A percentile compares a stretch with the other conserved stretches of the same genome.
These are phyloP conservation scores for Nitzschia inconspicua DNA, from an alignment of 108 stramenopile species.

Conservation along the genomic window DNA sequence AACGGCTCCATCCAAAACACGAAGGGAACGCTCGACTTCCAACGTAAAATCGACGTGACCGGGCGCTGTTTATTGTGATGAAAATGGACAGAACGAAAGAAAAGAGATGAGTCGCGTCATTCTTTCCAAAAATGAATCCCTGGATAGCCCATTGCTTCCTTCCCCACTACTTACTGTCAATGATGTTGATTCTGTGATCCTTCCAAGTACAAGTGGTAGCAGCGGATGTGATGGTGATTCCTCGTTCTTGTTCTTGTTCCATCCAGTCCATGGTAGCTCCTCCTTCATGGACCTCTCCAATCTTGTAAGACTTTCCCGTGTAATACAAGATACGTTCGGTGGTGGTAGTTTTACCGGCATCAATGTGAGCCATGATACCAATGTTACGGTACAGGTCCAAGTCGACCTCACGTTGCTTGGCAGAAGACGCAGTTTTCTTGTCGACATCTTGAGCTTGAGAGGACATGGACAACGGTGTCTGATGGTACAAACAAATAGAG, in stretches of 20 bases:
- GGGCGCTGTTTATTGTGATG: constrained; percentile 10
- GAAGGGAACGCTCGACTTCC: constrained; percentile 95
- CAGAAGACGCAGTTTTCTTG: constrained; percentile 59
- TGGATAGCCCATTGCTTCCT: neutral
- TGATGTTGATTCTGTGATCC: constrained; percentile 95
- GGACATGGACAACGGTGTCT: constrained; percentile 1
- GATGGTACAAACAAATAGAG: neutral
- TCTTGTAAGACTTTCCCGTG: constrained; percentile 96
- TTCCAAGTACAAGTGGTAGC: constrained; percentile 97
- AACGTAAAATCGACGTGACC: constrained; percentile 70
- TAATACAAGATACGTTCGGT: constrained; percentile 99
- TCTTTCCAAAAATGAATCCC: neutral
- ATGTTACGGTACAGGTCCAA: constrained; percentile 95
- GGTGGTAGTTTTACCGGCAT: constrained; percentile 99
- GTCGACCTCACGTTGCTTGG: constrained; percentile 68
- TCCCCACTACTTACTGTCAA: constrained; percentile 80
- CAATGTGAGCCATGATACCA: constrained; percentile 99
- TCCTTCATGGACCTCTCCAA: constrained; percentile 99
- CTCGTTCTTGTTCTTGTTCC: constrained; percentile 99
- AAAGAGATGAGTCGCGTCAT: neutral
- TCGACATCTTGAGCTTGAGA: constrained; percentile 60
- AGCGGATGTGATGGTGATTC: constrained; percentile 99
- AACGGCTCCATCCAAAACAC: constrained; percentile 98
- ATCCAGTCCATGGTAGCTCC: constrained; percentile 99
- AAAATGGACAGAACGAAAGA: neutral